phyloP scores from a whole-genome alignment of 345 rosid genomes.

The Eucalyptus curtisii region DNA sequence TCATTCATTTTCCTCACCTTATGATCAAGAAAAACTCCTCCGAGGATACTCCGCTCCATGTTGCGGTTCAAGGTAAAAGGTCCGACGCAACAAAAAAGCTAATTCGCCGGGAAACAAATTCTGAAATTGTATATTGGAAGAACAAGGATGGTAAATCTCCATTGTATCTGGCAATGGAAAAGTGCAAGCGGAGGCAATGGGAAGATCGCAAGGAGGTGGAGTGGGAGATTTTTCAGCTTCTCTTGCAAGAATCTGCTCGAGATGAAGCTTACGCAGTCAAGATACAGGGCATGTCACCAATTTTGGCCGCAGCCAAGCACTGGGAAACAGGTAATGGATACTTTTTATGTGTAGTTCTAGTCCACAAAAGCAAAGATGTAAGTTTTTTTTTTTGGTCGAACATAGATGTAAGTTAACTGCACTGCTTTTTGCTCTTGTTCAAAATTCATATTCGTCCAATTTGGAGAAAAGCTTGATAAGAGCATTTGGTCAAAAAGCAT shows the following conservation, averaged over 20 bases:
- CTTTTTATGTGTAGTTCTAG: background rate
- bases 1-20: accelerated
- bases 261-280: background rate
- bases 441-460: background rate
- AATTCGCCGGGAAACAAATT: accelerated
- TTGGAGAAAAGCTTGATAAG: background rate
- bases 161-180: background rate
- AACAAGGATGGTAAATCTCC: background rate
- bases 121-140: background rate
- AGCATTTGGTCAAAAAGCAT: background rate
- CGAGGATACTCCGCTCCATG: background rate
- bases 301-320: background rate
- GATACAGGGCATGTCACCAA: background rate
- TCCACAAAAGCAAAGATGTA: accelerated
- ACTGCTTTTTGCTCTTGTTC: background rate
- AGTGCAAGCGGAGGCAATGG: accelerated
- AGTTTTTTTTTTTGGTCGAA: too few relatives aligned
- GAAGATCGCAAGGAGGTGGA: too few relatives aligned
- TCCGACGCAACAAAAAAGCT: accelerated
- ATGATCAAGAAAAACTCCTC: background rate
- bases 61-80: background rate
- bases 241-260: too few relatives aligned
- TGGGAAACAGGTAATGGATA: accelerated
- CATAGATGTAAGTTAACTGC: background rate
- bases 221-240: background rate